Evolutionary conservation across 352 stramenopile genomes (phyloP), one percentile per base, ranked within the genome.

Genomic region (Pythium oligandrum): DNA sequence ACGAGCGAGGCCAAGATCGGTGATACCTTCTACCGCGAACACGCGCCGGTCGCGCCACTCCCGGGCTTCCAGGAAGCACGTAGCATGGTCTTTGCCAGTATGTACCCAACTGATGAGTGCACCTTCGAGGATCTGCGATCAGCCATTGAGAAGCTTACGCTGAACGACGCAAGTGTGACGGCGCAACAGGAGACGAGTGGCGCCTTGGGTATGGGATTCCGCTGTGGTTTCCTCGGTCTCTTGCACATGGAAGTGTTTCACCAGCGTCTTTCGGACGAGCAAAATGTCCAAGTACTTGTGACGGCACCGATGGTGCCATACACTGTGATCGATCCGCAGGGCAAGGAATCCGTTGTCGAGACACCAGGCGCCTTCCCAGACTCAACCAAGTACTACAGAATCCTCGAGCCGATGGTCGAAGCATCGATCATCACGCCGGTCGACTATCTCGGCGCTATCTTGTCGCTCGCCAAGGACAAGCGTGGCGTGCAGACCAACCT

Each of bases 201-300:
- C 31, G 86, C 82, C 1, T 71, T 99, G 9, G 97, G 97, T 44
- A 96, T 97, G 71, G 97, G 97, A 12, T 95, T 99, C 43, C 85
- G 96, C 17, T 97, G 97, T 51, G 97, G 97, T 0, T 99, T 99
- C 70, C 81, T 99, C 43, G 97, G 97, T 0, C 67, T 99, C 10
- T 58, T 99, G 30, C 96, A 99, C 74, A 98, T 99, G 75, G 96
- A 99, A 68, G 96, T 95, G 31, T 99, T 99, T 68, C 90, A 98
- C 49, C 96, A 99, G 75, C 82, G 97, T 3, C 81, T 99, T 3
- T 79, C 84, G 44, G 95, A 99, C 65, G 97, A 99, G 68, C 98
- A 99, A 69, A 88, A 89, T 37, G 96, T 98, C 53, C 91, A 98
- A 44, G 96, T 99, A 26, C 78, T 99, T 17, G 94, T 99, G 1